Percentiles rank a stretch among this genome's conserved stretches.
Evolutionary conservation across 2,329 filamentous ascomycete species (phyloP).

Genomic region (Biscogniauxia marginata): DNA sequence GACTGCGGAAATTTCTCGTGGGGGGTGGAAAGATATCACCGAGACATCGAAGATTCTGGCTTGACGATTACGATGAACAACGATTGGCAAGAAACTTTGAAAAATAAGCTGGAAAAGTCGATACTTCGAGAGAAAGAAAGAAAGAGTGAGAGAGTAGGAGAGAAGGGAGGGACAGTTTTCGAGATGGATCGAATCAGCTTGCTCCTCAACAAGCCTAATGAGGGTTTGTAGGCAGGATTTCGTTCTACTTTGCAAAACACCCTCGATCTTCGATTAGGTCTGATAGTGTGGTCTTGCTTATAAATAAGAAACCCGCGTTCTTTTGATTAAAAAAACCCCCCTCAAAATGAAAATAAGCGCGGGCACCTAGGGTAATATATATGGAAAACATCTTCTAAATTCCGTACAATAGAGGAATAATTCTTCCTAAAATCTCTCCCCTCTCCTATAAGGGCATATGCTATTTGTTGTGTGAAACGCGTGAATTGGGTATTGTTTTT

Average conservation of each 20-base stretch:
- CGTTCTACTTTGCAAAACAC: neutral
- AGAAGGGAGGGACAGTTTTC: neutral
- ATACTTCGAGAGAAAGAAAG: conserved; percentile 5
- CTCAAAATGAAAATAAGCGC: neutral
- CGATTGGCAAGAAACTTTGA: neutral
- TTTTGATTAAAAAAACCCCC: neutral
- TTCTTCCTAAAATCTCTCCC: neutral
- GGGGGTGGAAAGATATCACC: neutral
- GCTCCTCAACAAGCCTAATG: too few relatives aligned
- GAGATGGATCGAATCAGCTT: neutral
- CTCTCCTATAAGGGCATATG: neutral
- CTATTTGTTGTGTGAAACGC: neutral
- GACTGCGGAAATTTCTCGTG: neutral
- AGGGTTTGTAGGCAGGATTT: too few relatives aligned
- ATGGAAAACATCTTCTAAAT: too few relatives aligned
- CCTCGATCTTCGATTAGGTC: neutral
- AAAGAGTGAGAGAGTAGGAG: neutral
- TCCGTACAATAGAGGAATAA: neutral
- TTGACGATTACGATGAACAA: conserved; percentile 2
- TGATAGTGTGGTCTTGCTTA: neutral
- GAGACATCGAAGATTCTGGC: neutral
- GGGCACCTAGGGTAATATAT: neutral
- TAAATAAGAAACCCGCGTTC: neutral
- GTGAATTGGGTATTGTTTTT: too few relatives aligned
- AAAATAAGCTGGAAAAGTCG: conserved; percentile 1